phyloP scores from a whole-genome alignment of 129 eudicot species.

The Escallonia rubra region DNA sequence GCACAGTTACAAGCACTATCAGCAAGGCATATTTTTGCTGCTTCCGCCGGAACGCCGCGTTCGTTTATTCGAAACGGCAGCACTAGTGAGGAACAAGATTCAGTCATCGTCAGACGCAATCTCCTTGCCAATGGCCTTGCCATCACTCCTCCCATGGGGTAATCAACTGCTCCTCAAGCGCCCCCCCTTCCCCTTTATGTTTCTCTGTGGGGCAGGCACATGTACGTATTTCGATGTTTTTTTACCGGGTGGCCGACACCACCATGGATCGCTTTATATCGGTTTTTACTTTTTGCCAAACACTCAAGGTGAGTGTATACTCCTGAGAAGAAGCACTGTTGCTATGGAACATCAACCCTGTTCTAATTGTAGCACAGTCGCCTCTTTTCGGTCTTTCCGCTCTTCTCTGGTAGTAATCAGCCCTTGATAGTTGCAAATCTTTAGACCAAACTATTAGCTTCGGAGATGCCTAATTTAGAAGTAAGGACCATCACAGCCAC shows the following conservation, averaged over 20 bases:
- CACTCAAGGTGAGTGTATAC: not conserved
- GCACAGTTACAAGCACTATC: not conserved
- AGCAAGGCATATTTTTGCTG: not conserved
- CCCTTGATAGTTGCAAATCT: no score
- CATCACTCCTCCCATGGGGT: conserved; percentile 89
- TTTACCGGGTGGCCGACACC: not conserved
- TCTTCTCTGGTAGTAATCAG: no score
- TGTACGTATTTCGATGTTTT: not conserved
- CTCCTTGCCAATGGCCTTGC: conserved; percentile 69
- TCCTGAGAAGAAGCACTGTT: no score
- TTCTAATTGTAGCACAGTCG: not conserved
- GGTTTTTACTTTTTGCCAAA: not conserved
- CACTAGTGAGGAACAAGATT: conserved; percentile 1
- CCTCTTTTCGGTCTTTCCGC: no score
- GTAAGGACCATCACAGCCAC: not conserved
- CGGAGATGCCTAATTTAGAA: not conserved
- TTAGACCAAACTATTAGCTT: not conserved
- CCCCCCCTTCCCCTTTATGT: not conserved
- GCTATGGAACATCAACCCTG: not conserved
- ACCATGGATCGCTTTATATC: not conserved
- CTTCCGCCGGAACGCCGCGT: not conserved
- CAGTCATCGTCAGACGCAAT: conserved; percentile 26
- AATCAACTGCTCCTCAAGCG: not conserved
- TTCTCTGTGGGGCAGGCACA: no score
- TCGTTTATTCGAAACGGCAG: not conserved